Evolutionary conservation across 2,329 filamentous ascomycete species (phyloP).

Genomic region (Claviceps citrina): DNA sequence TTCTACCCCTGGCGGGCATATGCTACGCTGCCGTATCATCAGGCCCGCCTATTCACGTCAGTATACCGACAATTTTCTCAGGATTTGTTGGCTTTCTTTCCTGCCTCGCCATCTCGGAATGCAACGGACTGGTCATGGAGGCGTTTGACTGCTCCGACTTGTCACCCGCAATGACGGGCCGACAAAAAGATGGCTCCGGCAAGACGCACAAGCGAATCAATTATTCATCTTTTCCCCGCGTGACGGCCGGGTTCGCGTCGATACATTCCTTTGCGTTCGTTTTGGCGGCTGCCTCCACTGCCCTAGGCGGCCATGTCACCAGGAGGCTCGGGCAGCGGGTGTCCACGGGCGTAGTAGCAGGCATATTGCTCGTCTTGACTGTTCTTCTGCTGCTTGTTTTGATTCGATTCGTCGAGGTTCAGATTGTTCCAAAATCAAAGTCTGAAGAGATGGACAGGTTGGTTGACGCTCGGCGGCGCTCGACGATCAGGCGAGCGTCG

Average conservation of each 20-base stretch:
- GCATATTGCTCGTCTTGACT: slow-evolving; percentile 49
- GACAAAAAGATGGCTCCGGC: slow-evolving; percentile 27
- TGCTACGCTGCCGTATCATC: slow-evolving; percentile 52
- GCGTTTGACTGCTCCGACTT: slow-evolving; percentile 69
- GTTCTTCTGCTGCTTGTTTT: slow-evolving; percentile 46
- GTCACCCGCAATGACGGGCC: slow-evolving; percentile 52
- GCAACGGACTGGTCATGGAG: slow-evolving; percentile 65
- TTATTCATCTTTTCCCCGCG: slow-evolving; percentile 61
- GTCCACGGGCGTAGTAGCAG: slow-evolving; percentile 53
- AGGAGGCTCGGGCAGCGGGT: slow-evolving; percentile 50
- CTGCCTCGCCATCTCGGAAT: slow-evolving; percentile 60
- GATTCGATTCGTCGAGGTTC: slow-evolving; percentile 47
- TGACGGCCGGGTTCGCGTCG: slow-evolving; percentile 54
- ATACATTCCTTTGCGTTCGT: slow-evolving; percentile 56
- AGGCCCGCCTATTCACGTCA: slow-evolving; percentile 43
- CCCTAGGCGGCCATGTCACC: slow-evolving; percentile 51
- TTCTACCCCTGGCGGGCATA: slow-evolving; percentile 50
- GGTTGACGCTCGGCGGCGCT: slow-evolving; percentile 33
- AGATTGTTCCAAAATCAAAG: slow-evolving; percentile 51
- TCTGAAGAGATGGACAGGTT: slow-evolving; percentile 38
- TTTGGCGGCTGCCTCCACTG: slow-evolving; percentile 52
- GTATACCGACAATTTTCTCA: slow-evolving; percentile 51
- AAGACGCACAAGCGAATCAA: slow-evolving; percentile 39
- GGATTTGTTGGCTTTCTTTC: slow-evolving; percentile 54
- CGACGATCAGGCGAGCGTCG: slow-evolving; percentile 29